Evolutionary conservation across 2,329 filamentous ascomycete species (phyloP).

Genomic region (Trichoderma polysporum): DNA sequence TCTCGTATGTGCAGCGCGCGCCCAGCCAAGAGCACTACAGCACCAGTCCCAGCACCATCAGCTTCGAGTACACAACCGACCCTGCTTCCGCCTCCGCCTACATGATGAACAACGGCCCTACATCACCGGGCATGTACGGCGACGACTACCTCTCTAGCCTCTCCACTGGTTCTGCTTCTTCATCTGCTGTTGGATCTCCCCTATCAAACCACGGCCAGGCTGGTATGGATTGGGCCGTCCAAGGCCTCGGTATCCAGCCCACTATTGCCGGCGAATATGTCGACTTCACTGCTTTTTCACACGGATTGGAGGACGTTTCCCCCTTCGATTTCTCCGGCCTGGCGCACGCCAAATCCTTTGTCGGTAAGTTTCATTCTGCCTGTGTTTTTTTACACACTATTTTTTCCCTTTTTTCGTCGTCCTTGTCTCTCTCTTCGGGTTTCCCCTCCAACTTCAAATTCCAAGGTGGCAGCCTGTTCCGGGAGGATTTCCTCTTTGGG

Average conservation of each 20-base stretch:
- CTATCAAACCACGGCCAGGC: slow-evolving; percentile 60
- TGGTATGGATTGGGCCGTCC: slow-evolving; percentile 57
- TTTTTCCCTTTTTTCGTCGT: background rate
- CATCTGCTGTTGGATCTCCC: slow-evolving; percentile 67
- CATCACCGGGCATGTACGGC: slow-evolving; percentile 49
- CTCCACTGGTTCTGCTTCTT: slow-evolving; percentile 63
- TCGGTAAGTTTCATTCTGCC: slow-evolving; percentile 50
- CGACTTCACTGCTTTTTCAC: slow-evolving; percentile 54
- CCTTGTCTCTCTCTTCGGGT: background rate
- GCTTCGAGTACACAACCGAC: slow-evolving; percentile 48
- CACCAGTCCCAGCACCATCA: slow-evolving; percentile 32
- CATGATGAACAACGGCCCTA: slow-evolving; percentile 46
- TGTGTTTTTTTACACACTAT: background rate
- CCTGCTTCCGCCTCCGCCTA: slow-evolving; percentile 43
- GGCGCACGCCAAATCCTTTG: slow-evolving; percentile 50
- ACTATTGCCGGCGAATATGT: slow-evolving; percentile 61
- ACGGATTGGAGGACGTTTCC: slow-evolving; percentile 51
- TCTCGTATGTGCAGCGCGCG: slow-evolving; percentile 39
- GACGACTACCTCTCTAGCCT: slow-evolving; percentile 57
- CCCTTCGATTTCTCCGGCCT: slow-evolving; percentile 44
- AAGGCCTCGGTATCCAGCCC: slow-evolving; percentile 59
- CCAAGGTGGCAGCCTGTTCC: slow-evolving; percentile 4
- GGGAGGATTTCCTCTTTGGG: slow-evolving; percentile 13
- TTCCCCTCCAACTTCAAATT: background rate
- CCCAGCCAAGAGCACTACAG: slow-evolving; percentile 32